Evolutionary conservation across 148 eudicot species (phyloP).

Genomic region (Chenopodium suecicum): DNA sequence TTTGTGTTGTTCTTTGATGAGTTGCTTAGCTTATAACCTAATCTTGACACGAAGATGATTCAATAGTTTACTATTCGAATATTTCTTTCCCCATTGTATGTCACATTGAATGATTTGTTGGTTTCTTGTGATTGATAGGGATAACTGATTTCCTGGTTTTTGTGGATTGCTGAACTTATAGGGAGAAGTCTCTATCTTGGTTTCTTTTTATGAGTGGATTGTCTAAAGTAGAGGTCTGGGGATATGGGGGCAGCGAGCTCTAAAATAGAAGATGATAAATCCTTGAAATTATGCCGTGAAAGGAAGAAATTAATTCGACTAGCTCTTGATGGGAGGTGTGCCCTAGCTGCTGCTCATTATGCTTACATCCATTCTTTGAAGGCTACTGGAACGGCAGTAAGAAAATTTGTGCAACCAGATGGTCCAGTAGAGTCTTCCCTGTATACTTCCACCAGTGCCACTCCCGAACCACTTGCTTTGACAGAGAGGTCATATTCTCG

Average conservation of each 20-base stretch:
- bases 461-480: constrained; percentile 57
- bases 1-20: neutral
- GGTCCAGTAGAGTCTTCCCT: constrained; percentile 49
- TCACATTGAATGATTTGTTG: neutral
- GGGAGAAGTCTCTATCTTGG: constrained; percentile 6
- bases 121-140: neutral
- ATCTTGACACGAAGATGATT: neutral
- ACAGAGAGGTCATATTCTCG: constrained; percentile 58
- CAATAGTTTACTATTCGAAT: neutral
- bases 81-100: neutral
- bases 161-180: constrained; percentile 1
- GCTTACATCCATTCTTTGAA: constrained; percentile 67
- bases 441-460: constrained; percentile 60
- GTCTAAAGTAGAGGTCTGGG: constrained; percentile 18
- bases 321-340: constrained; percentile 95
- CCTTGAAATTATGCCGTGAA: constrained; percentile 76
- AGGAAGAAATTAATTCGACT: constrained; percentile 77
- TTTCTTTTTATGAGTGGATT: constrained; percentile 26
- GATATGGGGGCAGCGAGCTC: constrained; percentile 82
- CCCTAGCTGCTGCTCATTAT: constrained; percentile 76
- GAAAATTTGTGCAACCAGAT: constrained; percentile 73
- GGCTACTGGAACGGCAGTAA: constrained; percentile 63
- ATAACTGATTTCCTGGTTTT: neutral
- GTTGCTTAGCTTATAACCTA: neutral
- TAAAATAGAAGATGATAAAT: constrained; percentile 82